phyloP scores from a whole-genome alignment of 2,329 filamentous ascomycete genomes.

The Cadophora gregata region DNA sequence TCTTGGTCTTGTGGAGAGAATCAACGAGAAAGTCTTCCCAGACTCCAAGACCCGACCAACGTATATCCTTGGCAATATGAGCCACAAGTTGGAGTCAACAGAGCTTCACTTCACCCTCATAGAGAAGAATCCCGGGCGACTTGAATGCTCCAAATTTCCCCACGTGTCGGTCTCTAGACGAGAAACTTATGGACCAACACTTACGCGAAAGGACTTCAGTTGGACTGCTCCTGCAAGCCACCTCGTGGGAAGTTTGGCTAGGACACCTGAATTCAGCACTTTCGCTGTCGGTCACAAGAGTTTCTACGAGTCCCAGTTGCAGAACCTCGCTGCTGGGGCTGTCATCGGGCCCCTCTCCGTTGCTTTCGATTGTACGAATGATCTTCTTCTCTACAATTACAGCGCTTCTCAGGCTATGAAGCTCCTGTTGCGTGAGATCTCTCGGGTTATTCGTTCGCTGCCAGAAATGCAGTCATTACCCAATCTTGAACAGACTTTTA shows the following conservation, averaged over 20 bases:
- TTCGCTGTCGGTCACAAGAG: constrained; percentile 62
- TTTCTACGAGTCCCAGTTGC: constrained; percentile 77
- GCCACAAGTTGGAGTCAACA: constrained; percentile 48
- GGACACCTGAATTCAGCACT: constrained; percentile 66
- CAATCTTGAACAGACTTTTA: constrained; percentile 61
- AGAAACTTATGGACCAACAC: constrained; percentile 22
- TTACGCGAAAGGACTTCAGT: constrained; percentile 41
- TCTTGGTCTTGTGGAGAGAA: constrained; percentile 80
- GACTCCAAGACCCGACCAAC: constrained; percentile 69
- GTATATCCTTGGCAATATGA: constrained; percentile 62
- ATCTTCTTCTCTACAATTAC: constrained; percentile 71
- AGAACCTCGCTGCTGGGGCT: constrained; percentile 76
- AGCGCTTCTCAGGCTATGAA: constrained; percentile 70
- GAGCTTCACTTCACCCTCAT: constrained; percentile 49
- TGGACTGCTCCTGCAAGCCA: constrained; percentile 57
- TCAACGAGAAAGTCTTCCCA: constrained; percentile 74
- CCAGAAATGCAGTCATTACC: constrained; percentile 72
- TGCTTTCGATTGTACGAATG: constrained; percentile 77
- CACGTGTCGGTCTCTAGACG: constrained; percentile 2
- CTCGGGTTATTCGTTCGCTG: constrained; percentile 71
- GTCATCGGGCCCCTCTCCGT: constrained; percentile 84
- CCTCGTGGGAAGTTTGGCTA: constrained; percentile 67
- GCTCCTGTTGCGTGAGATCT: constrained; percentile 76
- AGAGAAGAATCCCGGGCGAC: constrained; percentile 44
- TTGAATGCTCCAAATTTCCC: constrained; percentile 46